These are phyloP conservation scores for Fusarium avenaceum DNA, from an alignment of 2,329 filamentous ascomycete species.

Conservation along the genomic window DNA sequence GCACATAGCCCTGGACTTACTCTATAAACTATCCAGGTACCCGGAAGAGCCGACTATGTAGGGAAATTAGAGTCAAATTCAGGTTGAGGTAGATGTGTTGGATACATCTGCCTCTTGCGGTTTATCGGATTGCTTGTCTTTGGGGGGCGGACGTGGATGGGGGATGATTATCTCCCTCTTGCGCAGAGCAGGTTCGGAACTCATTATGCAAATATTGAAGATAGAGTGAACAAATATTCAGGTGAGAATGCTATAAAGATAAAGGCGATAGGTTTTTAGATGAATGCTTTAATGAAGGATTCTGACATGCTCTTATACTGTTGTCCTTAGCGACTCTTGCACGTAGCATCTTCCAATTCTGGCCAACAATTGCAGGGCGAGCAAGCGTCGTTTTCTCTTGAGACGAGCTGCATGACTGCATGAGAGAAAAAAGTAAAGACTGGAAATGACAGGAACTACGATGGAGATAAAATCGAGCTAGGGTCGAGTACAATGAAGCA, in stretches of 20 bases:
- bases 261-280: neutral
- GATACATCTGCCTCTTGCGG: too few relatives aligned
- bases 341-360: neutral
- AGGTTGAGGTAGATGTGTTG: neutral
- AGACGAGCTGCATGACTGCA: neutral
- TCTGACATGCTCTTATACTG: neutral
- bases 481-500: neutral
- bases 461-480: neutral
- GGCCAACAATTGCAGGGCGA: slow-evolving; percentile 2
- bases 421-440: neutral
- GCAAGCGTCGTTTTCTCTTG: slow-evolving; percentile 6
- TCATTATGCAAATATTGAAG: neutral
- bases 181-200: neutral
- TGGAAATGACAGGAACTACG: neutral
- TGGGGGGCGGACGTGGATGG: neutral
- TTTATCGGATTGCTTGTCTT: neutral
- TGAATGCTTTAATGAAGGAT: neutral
- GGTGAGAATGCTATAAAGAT: neutral
- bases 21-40: too few relatives aligned
- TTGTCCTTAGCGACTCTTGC: neutral
- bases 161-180: neutral
- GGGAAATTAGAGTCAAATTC: neutral
- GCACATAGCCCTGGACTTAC: neutral
- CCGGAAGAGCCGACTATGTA: neutral
- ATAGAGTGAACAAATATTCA: neutral